Evolutionary conservation across 257 asterid species (phyloP).

Genomic region (Paulownia fortunei): DNA sequence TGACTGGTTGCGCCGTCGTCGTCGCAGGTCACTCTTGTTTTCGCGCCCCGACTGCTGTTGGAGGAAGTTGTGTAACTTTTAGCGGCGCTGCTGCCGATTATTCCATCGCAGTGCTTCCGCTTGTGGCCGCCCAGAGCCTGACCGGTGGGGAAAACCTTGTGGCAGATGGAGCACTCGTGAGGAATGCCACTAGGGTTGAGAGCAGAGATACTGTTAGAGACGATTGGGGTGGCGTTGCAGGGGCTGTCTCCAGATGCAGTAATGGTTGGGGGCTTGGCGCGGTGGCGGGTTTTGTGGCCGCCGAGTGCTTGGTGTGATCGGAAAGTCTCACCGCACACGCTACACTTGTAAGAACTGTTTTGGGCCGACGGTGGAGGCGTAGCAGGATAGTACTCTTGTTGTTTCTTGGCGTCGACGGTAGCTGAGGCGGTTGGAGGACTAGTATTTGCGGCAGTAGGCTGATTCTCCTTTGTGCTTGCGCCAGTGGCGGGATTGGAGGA

Average conservation of each 20-base stretch:
- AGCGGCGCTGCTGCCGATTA: background rate
- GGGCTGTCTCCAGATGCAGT: slow-evolving; percentile 27
- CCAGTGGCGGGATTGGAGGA: background rate
- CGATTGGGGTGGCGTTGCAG: background rate
- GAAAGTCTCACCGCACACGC: slow-evolving; percentile 46
- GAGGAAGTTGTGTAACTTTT: slow-evolving; percentile 11
- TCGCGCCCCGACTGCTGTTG: no score
- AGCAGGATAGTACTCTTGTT: no score
- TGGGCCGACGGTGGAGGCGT: no score
- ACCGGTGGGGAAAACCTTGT: slow-evolving; percentile 55
- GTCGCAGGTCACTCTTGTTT: no score
- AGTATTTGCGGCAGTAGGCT: no score
- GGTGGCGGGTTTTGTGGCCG: slow-evolving; percentile 72
- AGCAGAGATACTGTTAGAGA: slow-evolving; percentile 22
- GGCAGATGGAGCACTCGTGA: slow-evolving; percentile 67
- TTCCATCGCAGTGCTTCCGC: slow-evolving; percentile 37
- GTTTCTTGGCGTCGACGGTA: no score
- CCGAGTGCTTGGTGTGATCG: slow-evolving; percentile 59
- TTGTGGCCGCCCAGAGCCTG: slow-evolving; percentile 72
- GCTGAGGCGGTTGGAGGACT: background rate
- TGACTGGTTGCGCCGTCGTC: no score
- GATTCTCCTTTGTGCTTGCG: no score
- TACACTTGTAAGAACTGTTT: slow-evolving; percentile 38
- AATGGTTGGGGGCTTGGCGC: slow-evolving; percentile 19
- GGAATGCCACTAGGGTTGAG: slow-evolving; percentile 63